Evolutionary conservation across 176 grass and related monocot genomes (phyloP).

Genomic region (Zea luxurians): DNA sequence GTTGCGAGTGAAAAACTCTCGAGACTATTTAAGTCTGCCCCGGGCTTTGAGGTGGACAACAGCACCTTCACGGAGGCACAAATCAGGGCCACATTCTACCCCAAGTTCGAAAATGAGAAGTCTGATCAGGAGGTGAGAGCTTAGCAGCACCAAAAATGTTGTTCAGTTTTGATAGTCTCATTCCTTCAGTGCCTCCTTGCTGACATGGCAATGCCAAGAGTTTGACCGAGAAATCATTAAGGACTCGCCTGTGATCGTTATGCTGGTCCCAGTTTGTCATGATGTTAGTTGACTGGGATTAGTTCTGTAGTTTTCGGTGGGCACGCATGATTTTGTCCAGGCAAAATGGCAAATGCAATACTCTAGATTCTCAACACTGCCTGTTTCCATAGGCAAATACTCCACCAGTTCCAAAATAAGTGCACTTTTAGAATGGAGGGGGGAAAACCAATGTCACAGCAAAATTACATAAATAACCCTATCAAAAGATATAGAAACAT

Average conservation of each 20-base stretch:
- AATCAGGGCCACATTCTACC: slow-evolving; percentile 91
- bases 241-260: background rate
- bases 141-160: background rate
- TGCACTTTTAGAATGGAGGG: too few species aligned
- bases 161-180: slow-evolving; percentile 23
- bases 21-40: slow-evolving; percentile 56
- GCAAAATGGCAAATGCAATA: background rate
- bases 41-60: slow-evolving; percentile 62
- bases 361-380: background rate
- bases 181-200: background rate
- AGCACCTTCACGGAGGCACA: slow-evolving; percentile 67
- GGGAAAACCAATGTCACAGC: too few species aligned
- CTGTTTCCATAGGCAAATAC: background rate
- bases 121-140: slow-evolving; percentile 78
- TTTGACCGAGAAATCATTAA: background rate
- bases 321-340: background rate
- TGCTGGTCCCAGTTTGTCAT: background rate
- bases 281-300: background rate
- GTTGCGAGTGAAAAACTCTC: slow-evolving; percentile 21
- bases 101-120: slow-evolving; percentile 98
- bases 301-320: background rate
- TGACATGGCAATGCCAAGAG: slow-evolving; percentile 2
- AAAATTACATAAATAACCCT: too few species aligned
- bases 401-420: too few species aligned
- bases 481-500: too few species aligned